phyloP scores from a whole-genome alignment of 495 filamentous ascomycete species.

The Patellaria atrata region DNA sequence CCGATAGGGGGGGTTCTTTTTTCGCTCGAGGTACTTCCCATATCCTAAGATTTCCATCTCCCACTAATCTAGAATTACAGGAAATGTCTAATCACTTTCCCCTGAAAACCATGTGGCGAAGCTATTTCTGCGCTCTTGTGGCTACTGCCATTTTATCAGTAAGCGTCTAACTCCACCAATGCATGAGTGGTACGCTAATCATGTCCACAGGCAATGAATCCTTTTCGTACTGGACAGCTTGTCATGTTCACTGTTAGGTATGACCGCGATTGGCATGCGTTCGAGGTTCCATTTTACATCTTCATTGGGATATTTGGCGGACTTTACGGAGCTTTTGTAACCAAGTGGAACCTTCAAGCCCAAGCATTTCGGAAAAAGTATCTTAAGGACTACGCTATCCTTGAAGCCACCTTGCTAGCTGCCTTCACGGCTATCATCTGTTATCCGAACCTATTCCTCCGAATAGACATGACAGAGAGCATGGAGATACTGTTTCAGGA shows the following conservation, averaged over 20 bases:
- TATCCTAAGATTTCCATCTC: neutral
- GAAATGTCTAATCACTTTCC: slow-evolving; percentile 99
- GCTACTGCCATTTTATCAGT: slow-evolving; percentile 83
- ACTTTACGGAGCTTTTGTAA: slow-evolving; percentile 91
- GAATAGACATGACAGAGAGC: slow-evolving; percentile 98
- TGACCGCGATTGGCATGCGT: slow-evolving; percentile 95
- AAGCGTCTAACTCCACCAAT: slow-evolving; percentile 17
- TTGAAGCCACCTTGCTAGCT: slow-evolving; percentile 79
- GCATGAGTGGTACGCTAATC: neutral
- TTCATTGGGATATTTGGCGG: slow-evolving; percentile 87
- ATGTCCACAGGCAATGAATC: slow-evolving; percentile 62
- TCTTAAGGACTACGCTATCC: slow-evolving; percentile 64
- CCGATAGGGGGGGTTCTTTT: slow-evolving; percentile 95
- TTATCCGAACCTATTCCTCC: slow-evolving; percentile 89
- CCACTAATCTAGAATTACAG: slow-evolving; percentile 25
- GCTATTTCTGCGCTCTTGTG: slow-evolving; percentile 94
- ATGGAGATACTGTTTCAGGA: slow-evolving; percentile 97
- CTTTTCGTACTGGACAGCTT: slow-evolving; percentile 92
- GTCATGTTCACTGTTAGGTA: slow-evolving; percentile 99
- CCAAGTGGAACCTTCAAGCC: slow-evolving; percentile 90
- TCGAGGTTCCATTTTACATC: slow-evolving; percentile 86
- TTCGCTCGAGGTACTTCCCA: slow-evolving; percentile 56
- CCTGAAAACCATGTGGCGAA: slow-evolving; percentile 93
- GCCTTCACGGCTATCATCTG: slow-evolving; percentile 76
- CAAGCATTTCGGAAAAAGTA: slow-evolving; percentile 95